Base-by-base conservation (phyloP, 164 flowering plant genomes). In the Amborella trichopoda region DNA sequence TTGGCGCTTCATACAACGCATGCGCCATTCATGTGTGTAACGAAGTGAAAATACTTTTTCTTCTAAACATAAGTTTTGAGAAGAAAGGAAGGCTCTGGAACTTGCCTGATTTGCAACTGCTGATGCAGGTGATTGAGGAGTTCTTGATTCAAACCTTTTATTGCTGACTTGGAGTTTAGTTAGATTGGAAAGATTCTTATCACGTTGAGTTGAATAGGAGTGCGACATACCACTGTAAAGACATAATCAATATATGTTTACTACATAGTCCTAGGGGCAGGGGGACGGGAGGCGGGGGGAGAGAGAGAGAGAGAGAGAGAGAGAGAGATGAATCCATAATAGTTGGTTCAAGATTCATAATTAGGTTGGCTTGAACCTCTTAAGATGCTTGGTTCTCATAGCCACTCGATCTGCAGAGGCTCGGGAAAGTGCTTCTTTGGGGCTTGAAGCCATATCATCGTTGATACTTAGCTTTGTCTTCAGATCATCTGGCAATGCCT, bases 401-500 rank as follows among this genome's bases (percentile, higher is more conserved):
- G 77, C 72, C 52, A 70, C 68, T 50, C 66, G 78, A 34, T 77
- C 85, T 16, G 76, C 73, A 53, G 95, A 80, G 37, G 76, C 79
- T 56, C 84, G 75, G 39, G 75, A 72, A 50, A 85, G 74, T 28
- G 79, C 86, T 54, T 77, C 90, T 60, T 59, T 83, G 6, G 99
- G 96, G 65, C 96, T 91, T 25, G 83, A 78, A 24, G 69, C 77
- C 26, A 69, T 45, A 59, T 83, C 95, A 33, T 93, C 91, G 48
- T 93, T 95, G 40, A 88, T 54, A 75, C 95, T 91, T 32, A 93
- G 89, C 67, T 85, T 88, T 43, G 89, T 80, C 68, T 69, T 83
- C 66, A 85, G 64, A 71, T 88, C 99, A 40, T 88, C 97, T 55
- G 96, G 96, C 51, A 88, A 39, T 52, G 96, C 88, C 96, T 91